These are phyloP conservation scores for Fusarium sp. DNA, from an alignment of 2,329 filamentous ascomycete species.

Conservation along the genomic window DNA sequence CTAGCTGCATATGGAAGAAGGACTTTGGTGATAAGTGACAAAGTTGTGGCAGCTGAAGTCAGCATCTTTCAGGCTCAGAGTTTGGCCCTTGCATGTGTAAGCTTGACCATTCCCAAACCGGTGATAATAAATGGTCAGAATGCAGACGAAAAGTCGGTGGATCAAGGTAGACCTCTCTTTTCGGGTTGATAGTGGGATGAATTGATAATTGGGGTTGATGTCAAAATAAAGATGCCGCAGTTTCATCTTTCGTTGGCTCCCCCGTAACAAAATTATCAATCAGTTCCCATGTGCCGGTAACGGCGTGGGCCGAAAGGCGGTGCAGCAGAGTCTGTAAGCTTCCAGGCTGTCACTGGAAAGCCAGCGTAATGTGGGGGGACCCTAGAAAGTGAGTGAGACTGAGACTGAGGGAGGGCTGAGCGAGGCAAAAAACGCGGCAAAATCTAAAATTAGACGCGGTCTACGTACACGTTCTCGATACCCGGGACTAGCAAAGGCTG, in stretches of 20 bases:
- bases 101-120: neutral
- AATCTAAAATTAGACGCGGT: conserved; percentile 40
- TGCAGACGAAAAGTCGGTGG: neutral
- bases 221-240: neutral
- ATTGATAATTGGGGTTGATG: neutral
- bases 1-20: conserved; percentile 10
- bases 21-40: conserved; percentile 15
- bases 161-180: neutral
- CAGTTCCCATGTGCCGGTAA: neutral
- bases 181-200: neutral
- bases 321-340: neutral
- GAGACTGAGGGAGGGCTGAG: conserved; percentile 31
- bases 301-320: neutral
- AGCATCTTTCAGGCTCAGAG: neutral
- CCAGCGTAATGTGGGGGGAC: neutral
- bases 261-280: neutral
- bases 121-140: neutral
- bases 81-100: conserved; percentile 1
- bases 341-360: neutral
- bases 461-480: conserved; percentile 8
- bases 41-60: neutral
- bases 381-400: neutral
- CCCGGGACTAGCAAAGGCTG: conserved; percentile 32
- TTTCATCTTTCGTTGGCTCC: neutral
- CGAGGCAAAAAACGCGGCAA: conserved; percentile 24